Percentiles rank a stretch among this genome's conserved stretches.
Conservation (phyloP, 306 rosid species). For the Abrus pulchellus region DNA sequence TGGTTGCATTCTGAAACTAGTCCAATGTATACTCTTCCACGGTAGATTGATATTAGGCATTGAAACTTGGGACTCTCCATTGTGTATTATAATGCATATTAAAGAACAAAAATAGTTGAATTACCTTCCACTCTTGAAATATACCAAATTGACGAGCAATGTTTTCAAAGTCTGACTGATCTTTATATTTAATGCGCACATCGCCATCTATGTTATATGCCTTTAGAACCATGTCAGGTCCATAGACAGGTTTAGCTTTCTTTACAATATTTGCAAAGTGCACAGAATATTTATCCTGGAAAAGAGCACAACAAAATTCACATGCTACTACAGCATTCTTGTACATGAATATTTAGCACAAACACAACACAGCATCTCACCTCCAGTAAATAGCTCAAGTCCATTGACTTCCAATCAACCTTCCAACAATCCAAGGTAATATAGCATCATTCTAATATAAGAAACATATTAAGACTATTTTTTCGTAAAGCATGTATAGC, state of each 20-base stretch:
- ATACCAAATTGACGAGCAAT: slow-evolving; percentile 86
- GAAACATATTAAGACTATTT: slow-evolving; percentile 35
- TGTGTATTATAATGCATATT: slow-evolving; percentile 18
- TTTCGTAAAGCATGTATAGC: slow-evolving; percentile 37
- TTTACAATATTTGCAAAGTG: slow-evolving; percentile 68
- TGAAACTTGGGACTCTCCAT: slow-evolving; percentile 5
- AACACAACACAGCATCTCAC: slow-evolving; percentile 55
- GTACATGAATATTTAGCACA: background rate
- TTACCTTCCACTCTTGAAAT: slow-evolving; percentile 98
- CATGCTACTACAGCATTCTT: slow-evolving; percentile 40
- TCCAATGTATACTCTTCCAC: background rate
- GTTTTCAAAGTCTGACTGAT: slow-evolving; percentile 76
- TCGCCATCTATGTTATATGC: slow-evolving; percentile 76
- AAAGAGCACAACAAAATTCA: slow-evolving; percentile 44
- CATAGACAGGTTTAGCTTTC: slow-evolving; percentile 76
- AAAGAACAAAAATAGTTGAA: slow-evolving; percentile 39
- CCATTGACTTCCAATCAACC: slow-evolving; percentile 91
- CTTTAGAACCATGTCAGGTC: slow-evolving; percentile 79
- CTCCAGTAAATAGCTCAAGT: slow-evolving; percentile 92
- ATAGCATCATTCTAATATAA: slow-evolving; percentile 45
- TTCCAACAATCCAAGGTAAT: slow-evolving; percentile 54
- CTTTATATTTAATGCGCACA: slow-evolving; percentile 70
- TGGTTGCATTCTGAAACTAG: slow-evolving; percentile 28
- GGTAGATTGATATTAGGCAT: slow-evolving; percentile 15
- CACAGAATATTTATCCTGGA: slow-evolving; percentile 71